Conservation (phyloP, 108 stramenopile species). For the Cyclotella cryptica region DNA sequence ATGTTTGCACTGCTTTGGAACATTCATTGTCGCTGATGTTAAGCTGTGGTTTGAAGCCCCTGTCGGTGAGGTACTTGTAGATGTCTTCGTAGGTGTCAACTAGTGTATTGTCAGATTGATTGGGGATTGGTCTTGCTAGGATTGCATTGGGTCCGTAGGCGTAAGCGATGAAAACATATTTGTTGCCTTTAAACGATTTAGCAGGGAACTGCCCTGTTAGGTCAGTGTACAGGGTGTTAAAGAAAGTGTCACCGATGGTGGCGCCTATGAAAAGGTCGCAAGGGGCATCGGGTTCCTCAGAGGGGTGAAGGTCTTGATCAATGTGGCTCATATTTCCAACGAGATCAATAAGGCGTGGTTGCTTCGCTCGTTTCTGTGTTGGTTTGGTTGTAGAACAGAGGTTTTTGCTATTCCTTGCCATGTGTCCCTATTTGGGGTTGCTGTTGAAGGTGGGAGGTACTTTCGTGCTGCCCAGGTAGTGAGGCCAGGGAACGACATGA, state of each 20-base stretch:
- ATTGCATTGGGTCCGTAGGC: not conserved
- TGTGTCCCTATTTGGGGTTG: not conserved
- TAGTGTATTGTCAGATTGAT: not conserved
- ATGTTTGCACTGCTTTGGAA: not conserved
- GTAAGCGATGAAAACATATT: not conserved
- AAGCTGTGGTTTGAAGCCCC: not conserved
- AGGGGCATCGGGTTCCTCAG: too few relatives aligned
- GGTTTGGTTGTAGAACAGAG: not conserved
- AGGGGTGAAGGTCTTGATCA: not conserved
- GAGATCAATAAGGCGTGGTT: too few relatives aligned
- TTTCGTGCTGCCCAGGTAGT: not conserved
- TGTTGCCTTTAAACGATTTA: not conserved
- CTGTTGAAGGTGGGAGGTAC: not conserved
- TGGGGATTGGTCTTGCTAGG: too few relatives aligned
- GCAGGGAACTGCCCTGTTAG: not conserved
- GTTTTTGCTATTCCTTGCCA: not conserved
- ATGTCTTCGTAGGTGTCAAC: not conserved
- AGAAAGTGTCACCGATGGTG: too few relatives aligned
- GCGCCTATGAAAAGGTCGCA: not conserved
- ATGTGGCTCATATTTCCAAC: not conserved
- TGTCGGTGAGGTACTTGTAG: not conserved
- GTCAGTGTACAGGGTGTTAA: not conserved
- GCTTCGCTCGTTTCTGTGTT: too few relatives aligned
- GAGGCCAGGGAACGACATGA: not conserved
- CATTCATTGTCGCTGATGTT: slow-evolving; percentile 3